Conservation (phyloP, 1,284 basidiomycete genomes). For the Testicularia cyperi region DNA sequence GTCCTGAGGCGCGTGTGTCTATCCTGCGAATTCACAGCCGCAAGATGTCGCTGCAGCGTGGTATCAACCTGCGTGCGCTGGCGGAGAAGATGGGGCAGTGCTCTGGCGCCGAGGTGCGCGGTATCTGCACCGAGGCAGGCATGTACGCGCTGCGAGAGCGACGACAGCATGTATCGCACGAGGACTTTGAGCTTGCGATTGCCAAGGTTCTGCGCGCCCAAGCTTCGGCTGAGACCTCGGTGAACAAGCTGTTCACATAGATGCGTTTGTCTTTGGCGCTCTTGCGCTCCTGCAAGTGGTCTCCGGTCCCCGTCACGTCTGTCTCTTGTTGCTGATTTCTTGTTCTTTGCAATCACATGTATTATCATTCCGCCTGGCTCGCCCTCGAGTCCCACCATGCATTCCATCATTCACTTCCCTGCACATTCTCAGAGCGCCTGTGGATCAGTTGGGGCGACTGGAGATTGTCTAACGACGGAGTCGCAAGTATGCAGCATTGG, state of each 20-base stretch:
- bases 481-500: too few relatives aligned
- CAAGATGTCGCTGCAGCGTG: slow-evolving; percentile 98
- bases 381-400: too few relatives aligned
- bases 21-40: slow-evolving; percentile 96
- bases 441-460: too few relatives aligned
- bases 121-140: slow-evolving; percentile 97
- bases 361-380: too few relatives aligned
- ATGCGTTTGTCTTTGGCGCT: background rate
- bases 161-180: slow-evolving; percentile 90
- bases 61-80: slow-evolving; percentile 89
- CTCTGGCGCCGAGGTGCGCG: slow-evolving; percentile 94
- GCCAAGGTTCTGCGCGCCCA: slow-evolving; percentile 72
- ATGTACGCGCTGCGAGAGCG: slow-evolving; percentile 97
- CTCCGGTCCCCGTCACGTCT: too few relatives aligned
- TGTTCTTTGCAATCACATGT: too few relatives aligned
- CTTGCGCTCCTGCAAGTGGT: too few relatives aligned
- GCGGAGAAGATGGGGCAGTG: slow-evolving; percentile 99
- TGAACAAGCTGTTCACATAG: slow-evolving; percentile 62
- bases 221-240: slow-evolving; percentile 57
- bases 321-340: too few relatives aligned
- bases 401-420: too few relatives aligned
- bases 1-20: slow-evolving; percentile 92
- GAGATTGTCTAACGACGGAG: too few relatives aligned
- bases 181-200: slow-evolving; percentile 97
- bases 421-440: too few relatives aligned